Base-by-base conservation (phyloP, 352 stramenopile species). In the Halophytophthora batemanensis region DNA sequence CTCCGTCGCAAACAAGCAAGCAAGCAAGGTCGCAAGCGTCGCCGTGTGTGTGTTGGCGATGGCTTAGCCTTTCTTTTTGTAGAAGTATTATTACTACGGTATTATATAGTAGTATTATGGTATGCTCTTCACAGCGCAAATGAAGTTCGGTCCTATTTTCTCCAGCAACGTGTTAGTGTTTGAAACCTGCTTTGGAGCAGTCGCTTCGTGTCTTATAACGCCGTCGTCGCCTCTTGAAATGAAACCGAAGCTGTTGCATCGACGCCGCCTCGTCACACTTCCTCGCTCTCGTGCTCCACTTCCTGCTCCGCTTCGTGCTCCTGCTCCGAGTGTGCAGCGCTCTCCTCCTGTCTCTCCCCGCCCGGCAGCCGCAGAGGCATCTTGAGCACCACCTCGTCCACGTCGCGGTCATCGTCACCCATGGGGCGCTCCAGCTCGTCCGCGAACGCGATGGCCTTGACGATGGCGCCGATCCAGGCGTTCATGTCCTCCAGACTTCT, bases 401-500 rank as follows among this genome's bases (percentile, higher is more conserved):
- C 42, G 19, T 45, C 31, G 6, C 50, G 25, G 14, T 37, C 38
- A 35, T 57, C 54, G 11, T 65, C 48, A 7, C 41, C 50, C 1
- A 54, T 45, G 7, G 69, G 39, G 10, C 57, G 50, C 31, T 87
- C 73, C 1, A 82, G 59, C 19, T 77, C 74, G 40, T 86, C 74
- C 1, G 71, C 77, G 21, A 74, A 64, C 5, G 81, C 78, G 45
- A 89, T 77, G 29, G 78, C 75, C 31, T 82, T 74, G 54, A 77
- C 72, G n/a, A 89, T 45, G 14, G 67, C 62, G 0, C 60, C 64
- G 50, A 89, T 83, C 78, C 78, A 89, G 2, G 58, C 61, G 51
- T 86, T 86, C 74, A 89, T 82, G 41, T 84, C 75, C 8, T 82
- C 73, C n/a, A 89, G 73, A 29, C 64, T 77, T 8, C 41, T 61